These are phyloP conservation scores for Cairneyella variabilis DNA, from an alignment of 495 filamentous ascomycete genomes.

Conservation along the genomic window DNA sequence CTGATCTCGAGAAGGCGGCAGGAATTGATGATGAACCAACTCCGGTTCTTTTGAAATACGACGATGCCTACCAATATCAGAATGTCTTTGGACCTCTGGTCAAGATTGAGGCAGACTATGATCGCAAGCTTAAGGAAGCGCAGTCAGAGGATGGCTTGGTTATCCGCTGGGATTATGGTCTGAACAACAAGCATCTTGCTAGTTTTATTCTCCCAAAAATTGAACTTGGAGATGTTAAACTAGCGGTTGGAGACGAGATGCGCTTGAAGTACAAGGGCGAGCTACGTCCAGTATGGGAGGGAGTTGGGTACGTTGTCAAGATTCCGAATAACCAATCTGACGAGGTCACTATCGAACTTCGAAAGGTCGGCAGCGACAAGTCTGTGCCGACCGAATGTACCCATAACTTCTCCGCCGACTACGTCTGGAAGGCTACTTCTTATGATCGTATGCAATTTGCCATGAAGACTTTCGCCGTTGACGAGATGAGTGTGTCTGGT, in stretches of 20 bases:
- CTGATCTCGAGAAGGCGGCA: slow-evolving; percentile 88
- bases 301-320: slow-evolving; percentile 98
- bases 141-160: slow-evolving; percentile 93
- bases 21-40: slow-evolving; percentile 94
- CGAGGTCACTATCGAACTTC: slow-evolving; percentile 93
- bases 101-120: slow-evolving; percentile 99
- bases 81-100: slow-evolving; percentile 98
- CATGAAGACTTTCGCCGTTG: slow-evolving; percentile 98
- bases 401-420: slow-evolving; percentile 96
- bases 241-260: slow-evolving; percentile 99
- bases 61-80: slow-evolving; percentile 98
- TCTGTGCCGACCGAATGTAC: slow-evolving; percentile 96
- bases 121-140: slow-evolving; percentile 96
- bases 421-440: slow-evolving; percentile 99
- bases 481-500: slow-evolving; percentile 97
- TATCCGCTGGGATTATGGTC: slow-evolving; percentile 91
- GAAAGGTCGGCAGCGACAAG: slow-evolving; percentile 87
- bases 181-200: slow-evolving; percentile 97
- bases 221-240: slow-evolving; percentile 95
- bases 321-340: slow-evolving; percentile 99
- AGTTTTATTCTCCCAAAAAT: slow-evolving; percentile 97
- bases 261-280: slow-evolving; percentile 94
- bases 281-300: slow-evolving; percentile 91
- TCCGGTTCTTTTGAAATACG: slow-evolving; percentile 89
- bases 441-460: slow-evolving; percentile 99